A percentile compares a stretch with the other conserved stretches of the same genome.
Conservation (phyloP, 805 yeast genomes). For the Yamadazyma nakazawae region DNA sequence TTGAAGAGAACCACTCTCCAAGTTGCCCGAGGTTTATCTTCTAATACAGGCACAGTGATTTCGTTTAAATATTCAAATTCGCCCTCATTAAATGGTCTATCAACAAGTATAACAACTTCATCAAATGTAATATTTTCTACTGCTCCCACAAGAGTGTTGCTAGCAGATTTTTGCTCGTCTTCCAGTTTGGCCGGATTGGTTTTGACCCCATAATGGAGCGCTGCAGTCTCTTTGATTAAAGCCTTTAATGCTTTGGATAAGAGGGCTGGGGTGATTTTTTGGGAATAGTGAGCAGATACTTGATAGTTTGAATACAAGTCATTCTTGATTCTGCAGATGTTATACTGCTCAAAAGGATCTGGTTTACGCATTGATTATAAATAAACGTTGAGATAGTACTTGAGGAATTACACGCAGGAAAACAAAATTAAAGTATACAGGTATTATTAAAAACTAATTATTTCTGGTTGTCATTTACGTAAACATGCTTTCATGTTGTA, state of each 20-base stretch:
- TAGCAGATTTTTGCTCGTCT: slow-evolving; percentile 1
- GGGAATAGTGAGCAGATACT: slow-evolving; percentile 20
- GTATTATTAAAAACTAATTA: too few species aligned
- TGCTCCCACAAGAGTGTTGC: slow-evolving; percentile 16
- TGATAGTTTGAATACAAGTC: slow-evolving; percentile 21
- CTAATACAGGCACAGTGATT: slow-evolving; percentile 6
- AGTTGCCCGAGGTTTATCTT: slow-evolving; percentile 13
- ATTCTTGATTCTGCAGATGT: slow-evolving; percentile 2
- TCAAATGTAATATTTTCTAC: slow-evolving; percentile 18
- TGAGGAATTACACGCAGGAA: too few species aligned
- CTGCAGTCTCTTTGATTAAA: slow-evolving; percentile 9
- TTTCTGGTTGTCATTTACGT: too few species aligned
- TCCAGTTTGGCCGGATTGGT: background rate
- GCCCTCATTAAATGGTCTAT: slow-evolving; percentile 13
- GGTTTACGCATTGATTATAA: background rate
- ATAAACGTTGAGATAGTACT: too few species aligned
- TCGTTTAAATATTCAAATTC: slow-evolving; percentile 14
- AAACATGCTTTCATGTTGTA: too few species aligned
- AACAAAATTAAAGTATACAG: too few species aligned
- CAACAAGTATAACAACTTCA: slow-evolving; percentile 17
- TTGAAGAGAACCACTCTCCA: slow-evolving; percentile 21
- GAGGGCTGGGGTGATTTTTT: slow-evolving; percentile 8
- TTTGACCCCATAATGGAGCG: background rate
- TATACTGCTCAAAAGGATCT: background rate
- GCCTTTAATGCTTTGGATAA: slow-evolving; percentile 18